Percentiles rank a stretch among this genome's conserved stretches.
Conservation (phyloP, 2,329 filamentous ascomycete species). For the Pseudopithomyces maydicus region DNA sequence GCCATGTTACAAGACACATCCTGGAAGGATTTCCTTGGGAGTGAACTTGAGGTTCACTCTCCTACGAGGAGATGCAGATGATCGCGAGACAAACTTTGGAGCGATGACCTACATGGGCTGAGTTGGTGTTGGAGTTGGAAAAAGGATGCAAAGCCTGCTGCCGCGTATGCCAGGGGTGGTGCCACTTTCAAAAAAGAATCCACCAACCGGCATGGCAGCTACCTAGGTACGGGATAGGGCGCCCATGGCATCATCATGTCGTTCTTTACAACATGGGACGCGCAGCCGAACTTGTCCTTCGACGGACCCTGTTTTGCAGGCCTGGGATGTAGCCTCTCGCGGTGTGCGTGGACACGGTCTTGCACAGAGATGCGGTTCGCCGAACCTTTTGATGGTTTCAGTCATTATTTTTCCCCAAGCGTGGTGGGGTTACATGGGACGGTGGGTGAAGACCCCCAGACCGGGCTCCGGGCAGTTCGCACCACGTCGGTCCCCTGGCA, state of each 20-base stretch:
- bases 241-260: background rate
- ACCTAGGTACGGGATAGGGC: background rate
- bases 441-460: slow-evolving; percentile 9
- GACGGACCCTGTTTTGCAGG: background rate
- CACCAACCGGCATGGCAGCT: background rate
- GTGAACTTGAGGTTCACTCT: background rate
- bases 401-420: slow-evolving; percentile 3
- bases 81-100: slow-evolving; percentile 1
- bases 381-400: background rate
- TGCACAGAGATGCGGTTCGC: slow-evolving; percentile 1
- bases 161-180: background rate
- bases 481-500: slow-evolving; percentile 20
- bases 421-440: slow-evolving; percentile 5
- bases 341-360: background rate
- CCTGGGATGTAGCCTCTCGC: background rate
- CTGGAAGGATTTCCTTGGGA: slow-evolving; percentile 17
- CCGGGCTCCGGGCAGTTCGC: slow-evolving; percentile 25
- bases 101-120: background rate
- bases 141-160: background rate
- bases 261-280: background rate
- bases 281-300: slow-evolving; percentile 2
- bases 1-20: slow-evolving; percentile 13
- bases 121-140: background rate
- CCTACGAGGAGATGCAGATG: background rate
- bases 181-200: background rate